Base-by-base conservation (phyloP, 163 green algal genomes). In the Smithsoniella earleae region DNA sequence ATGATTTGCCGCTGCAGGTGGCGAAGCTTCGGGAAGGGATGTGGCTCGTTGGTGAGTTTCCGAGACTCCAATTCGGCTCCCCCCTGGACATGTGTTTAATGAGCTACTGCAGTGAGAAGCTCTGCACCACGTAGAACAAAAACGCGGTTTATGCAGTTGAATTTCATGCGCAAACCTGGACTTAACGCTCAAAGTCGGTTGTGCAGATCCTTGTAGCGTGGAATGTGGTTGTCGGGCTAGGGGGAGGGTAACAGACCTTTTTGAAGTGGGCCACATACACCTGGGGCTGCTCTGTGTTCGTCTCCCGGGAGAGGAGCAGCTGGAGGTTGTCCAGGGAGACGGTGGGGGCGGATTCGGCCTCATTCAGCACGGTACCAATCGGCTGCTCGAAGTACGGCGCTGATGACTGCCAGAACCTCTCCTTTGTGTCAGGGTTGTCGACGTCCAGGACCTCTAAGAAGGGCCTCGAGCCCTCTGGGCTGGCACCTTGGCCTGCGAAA, bases 371-470 rank as follows among this genome's bases (percentile, higher is more conserved):
- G 62, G 78, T 86, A n/a, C 83, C 85, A 2, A 85, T 76, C n/a
- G 58, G 58, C 46, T 62, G 77, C 81, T 98, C 94, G 46, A 92
- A 91, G 75, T 80, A 85, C 0, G 91, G 89, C 0, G 81, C 77
- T 40, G 22, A 72, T 77, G 86, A 93, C 77, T 93, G 87, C 92
- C 91, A 98, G 27, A 97, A 80, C 30, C 89, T 82, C 66, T 20
- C 2, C 62, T 73, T 43, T 38, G 64, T 74, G 8, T 84, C 73
- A 62, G 80, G 79, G 30, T 45, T 88, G 34, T 90, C 81, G 25
- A 97, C 54, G 63, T 98, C 86, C 40, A 96, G 72, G 73, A 96
- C 44, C 82, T 98, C 93, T 74, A 98, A 74, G 82, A 98, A 99
- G 22, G 94, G 94, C 37, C 77, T 80, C 69, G 91, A 91, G 63